phyloP scores from a whole-genome alignment of 495 filamentous ascomycete species.

The Talaromyces adpressus region DNA sequence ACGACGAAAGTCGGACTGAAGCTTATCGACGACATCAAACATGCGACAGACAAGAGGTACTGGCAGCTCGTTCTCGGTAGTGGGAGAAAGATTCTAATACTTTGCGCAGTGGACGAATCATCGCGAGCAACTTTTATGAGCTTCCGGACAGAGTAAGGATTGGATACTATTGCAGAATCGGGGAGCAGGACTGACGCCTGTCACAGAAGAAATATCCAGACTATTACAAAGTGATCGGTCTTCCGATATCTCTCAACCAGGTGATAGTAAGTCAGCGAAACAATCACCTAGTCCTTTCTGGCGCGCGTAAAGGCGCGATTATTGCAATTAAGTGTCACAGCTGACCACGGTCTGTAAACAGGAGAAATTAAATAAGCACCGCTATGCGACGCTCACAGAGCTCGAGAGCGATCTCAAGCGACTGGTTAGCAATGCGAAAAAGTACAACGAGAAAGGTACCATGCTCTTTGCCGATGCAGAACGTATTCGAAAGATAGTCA shows the following conservation, averaged over 20 bases:
- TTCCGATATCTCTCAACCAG: slow-evolving; percentile 68
- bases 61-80: slow-evolving; percentile 13
- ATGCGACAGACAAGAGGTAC: slow-evolving; percentile 67
- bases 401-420: slow-evolving; percentile 72
- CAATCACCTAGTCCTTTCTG: neutral
- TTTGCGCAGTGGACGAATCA: slow-evolving; percentile 34
- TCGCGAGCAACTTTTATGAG: slow-evolving; percentile 64
- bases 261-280: slow-evolving; percentile 45
- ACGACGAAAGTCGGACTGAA: slow-evolving; percentile 61
- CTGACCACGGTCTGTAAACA: slow-evolving; percentile 11
- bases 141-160: slow-evolving; percentile 48
- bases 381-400: slow-evolving; percentile 55
- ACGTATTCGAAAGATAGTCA: slow-evolving; percentile 64
- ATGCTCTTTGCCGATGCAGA: slow-evolving; percentile 67
- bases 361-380: slow-evolving; percentile 53
- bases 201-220: slow-evolving; percentile 48
- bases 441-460: slow-evolving; percentile 58
- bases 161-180: neutral
- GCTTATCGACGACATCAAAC: slow-evolving; percentile 57
- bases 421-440: slow-evolving; percentile 69
- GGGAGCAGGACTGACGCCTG: neutral
- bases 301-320: neutral
- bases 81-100: neutral
- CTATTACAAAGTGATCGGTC: slow-evolving; percentile 64
- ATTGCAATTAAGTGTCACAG: neutral